phyloP scores from a whole-genome alignment of 495 filamentous ascomycete species.

The Pyrenopolyporus hunteri region DNA sequence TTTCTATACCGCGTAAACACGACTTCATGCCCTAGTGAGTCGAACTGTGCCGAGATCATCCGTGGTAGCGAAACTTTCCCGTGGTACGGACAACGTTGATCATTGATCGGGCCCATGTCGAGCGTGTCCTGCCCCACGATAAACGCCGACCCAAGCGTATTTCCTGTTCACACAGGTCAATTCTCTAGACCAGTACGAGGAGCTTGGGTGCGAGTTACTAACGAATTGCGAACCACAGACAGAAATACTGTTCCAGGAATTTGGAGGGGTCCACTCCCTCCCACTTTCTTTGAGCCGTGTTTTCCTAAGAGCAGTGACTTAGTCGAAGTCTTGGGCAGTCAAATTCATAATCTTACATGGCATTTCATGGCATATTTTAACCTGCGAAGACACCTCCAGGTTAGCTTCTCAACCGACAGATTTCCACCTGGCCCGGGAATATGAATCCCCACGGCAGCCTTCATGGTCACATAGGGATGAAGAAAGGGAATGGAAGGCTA shows the following conservation, averaged over 20 bases:
- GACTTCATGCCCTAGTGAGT: conserved; percentile 48
- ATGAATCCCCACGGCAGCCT: no score
- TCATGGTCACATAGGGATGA: neutral
- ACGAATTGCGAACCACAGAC: conserved; percentile 53
- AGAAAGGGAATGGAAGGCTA: neutral
- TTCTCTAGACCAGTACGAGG: neutral
- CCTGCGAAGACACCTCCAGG: neutral
- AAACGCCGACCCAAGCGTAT: conserved; percentile 47
- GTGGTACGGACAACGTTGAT: conserved; percentile 26
- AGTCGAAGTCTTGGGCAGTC: neutral
- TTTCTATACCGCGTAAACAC: conserved; percentile 43
- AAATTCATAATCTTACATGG: conserved; percentile 8
- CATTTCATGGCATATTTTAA: neutral
- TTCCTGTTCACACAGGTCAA: conserved; percentile 34
- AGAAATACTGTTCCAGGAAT: conserved; percentile 43
- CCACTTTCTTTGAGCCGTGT: conserved; percentile 19
- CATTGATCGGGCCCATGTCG: conserved; percentile 38
- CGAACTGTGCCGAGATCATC: conserved; percentile 57
- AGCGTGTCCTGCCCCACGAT: conserved; percentile 44
- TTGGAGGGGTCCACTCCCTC: conserved; percentile 25
- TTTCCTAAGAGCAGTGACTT: conserved; percentile 5
- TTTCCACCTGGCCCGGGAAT: no score
- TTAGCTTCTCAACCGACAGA: neutral
- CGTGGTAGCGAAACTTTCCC: conserved; percentile 45
- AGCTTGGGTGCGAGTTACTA: conserved; percentile 13